Evolutionary conservation across 2,329 filamentous ascomycete species (phyloP), one percentile per base, ranked within the genome.

Genomic region (Xylariaceae sp.): DNA sequence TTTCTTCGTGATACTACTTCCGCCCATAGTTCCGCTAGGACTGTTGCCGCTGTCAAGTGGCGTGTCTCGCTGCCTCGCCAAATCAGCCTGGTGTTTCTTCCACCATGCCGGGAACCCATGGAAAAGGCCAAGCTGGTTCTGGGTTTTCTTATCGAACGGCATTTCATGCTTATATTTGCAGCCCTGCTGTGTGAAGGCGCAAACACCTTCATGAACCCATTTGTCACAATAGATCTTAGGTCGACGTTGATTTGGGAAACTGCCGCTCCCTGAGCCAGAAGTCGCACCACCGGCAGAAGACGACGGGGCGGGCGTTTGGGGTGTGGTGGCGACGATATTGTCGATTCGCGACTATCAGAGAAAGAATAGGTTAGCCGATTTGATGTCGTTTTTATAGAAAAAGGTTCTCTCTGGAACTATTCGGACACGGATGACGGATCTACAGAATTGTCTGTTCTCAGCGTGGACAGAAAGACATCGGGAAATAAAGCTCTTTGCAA

Each of bases 101-200:
- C 75, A 85, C 81, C 81, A 85, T 14, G 67, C 63, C 0, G 81
- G 82, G n/a, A 80, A 68, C 0, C 82, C 82, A 53, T 83, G 77
- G 56, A 82, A 83, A 1, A 95, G 78, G 0, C 91, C 91, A 2
- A 95, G 75, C 6, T 77, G 74, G 39, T 80, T 71, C 58, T 95
- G 81, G 1, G 83, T 87, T 0, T 75, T 71, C 44, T 75, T 75
- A 56, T 90, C 83, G 22, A 72, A 68, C 0, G 91, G 91, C 87
- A 96, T 95, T 66, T 94, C 88, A 66, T 96, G 91, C 71, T 90
- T 92, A 74, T 84, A 96, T 57, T 85, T 83, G 72, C 91, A 96
- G 0, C 91, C 90, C 62, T 91, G 85, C 66, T 95, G 89, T 3
- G 80, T 84, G 66, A 89, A 96, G 54, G 87, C 87, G 66, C 91